phyloP scores from a whole-genome alignment of 768 basidiomycete genomes.

The Termitomyces heimii region DNA sequence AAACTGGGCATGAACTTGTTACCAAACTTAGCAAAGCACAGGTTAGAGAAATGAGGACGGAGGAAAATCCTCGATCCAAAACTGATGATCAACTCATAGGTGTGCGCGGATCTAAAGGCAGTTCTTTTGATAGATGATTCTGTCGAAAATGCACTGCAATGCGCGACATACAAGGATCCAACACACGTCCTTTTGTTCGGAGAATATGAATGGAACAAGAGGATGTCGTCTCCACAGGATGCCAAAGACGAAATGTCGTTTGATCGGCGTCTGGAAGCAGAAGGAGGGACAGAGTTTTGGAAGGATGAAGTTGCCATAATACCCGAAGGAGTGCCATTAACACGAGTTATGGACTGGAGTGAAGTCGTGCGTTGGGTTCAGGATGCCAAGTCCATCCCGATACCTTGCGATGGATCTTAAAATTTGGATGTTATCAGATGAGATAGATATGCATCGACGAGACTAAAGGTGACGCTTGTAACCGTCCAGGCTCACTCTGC shows the following conservation, averaged over 20 bases:
- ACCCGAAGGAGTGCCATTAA: slow-evolving; percentile 42
- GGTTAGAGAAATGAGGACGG: slow-evolving; percentile 25
- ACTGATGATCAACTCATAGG: slow-evolving; percentile 27
- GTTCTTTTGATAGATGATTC: slow-evolving; percentile 76
- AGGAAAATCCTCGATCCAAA: background rate
- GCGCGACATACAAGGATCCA: slow-evolving; percentile 39
- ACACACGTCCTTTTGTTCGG: slow-evolving; percentile 70
- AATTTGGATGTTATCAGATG: too few relatives aligned
- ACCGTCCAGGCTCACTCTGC: too few relatives aligned
- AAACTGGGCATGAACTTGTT: slow-evolving; percentile 36
- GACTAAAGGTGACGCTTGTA: too few relatives aligned
- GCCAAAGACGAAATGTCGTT: slow-evolving; percentile 48
- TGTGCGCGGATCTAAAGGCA: slow-evolving; percentile 59
- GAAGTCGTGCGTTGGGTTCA: slow-evolving; percentile 48
- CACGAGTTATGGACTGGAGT: slow-evolving; percentile 58
- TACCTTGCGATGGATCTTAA: too few relatives aligned
- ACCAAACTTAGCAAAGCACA: slow-evolving; percentile 69
- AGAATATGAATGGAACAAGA: slow-evolving; percentile 69
- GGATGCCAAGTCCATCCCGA: too few relatives aligned
- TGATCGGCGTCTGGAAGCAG: slow-evolving; percentile 39
- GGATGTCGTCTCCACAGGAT: slow-evolving; percentile 40
- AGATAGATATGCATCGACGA: too few relatives aligned
- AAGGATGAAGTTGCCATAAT: slow-evolving; percentile 44
- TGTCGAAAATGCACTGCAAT: slow-evolving; percentile 66
- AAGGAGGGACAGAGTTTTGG: slow-evolving; percentile 50